phyloP scores from a whole-genome alignment of 2,329 filamentous ascomycete species.

The Dryadomyces sulphureus region DNA sequence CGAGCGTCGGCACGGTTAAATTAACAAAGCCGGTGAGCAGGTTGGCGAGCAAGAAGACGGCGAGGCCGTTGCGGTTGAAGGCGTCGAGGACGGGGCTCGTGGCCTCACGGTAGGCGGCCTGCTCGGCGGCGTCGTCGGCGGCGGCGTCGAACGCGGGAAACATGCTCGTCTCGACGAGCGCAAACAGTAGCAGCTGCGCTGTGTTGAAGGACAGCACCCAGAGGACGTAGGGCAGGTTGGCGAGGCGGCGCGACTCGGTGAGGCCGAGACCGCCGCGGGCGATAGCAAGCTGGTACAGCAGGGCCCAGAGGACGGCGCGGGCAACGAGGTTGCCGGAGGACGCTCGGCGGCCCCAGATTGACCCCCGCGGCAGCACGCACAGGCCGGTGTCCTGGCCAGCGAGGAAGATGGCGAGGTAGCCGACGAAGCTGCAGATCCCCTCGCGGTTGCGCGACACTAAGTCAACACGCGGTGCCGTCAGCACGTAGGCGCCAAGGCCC shows the following conservation, averaged over 20 bases:
- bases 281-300: conserved; percentile 55
- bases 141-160: conserved; percentile 55
- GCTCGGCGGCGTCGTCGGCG: conserved; percentile 39
- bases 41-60: conserved; percentile 77
- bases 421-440: conserved; percentile 86
- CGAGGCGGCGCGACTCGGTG: conserved; percentile 71
- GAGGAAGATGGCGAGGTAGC: conserved; percentile 90
- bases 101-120: conserved; percentile 47
- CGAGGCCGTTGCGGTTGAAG: conserved; percentile 79
- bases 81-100: conserved; percentile 72
- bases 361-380: conserved; percentile 53
- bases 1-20: conserved; percentile 68
- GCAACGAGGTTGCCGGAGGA: conserved; percentile 34
- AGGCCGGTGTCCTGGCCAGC: conserved; percentile 75
- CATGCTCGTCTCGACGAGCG: conserved; percentile 59
- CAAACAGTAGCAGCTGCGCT: conserved; percentile 66
- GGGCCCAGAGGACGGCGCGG: conserved; percentile 54
- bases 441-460: conserved; percentile 84
- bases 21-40: conserved; percentile 82
- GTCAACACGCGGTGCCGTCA: conserved; percentile 65
- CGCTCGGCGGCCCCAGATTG: conserved; percentile 20
- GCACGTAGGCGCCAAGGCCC: conserved; percentile 64
- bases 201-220: conserved; percentile 91
- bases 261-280: conserved; percentile 54
- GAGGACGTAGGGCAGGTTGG: conserved; percentile 84